Evolutionary conservation across 2,329 filamentous ascomycete species (phyloP).

Genomic region (Coniella vitis): DNA sequence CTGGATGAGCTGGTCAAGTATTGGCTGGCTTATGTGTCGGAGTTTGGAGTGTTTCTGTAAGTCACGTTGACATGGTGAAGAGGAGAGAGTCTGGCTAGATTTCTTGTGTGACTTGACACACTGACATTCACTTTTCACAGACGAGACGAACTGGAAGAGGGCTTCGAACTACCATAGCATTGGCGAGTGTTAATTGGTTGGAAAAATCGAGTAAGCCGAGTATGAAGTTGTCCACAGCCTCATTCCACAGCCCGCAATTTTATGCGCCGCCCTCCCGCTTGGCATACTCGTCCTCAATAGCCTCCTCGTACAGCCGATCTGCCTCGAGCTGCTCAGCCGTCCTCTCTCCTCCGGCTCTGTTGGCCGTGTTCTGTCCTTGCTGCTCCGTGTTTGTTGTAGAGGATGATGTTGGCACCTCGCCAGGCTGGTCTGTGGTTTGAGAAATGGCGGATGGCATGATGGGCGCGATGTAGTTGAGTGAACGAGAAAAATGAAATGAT

Average conservation of each 20-base stretch:
- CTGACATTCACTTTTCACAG: not conserved
- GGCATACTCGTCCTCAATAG: slow-evolving; percentile 49
- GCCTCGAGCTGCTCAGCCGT: slow-evolving; percentile 43
- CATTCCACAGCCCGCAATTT: too few species aligned
- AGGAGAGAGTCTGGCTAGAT: not conserved
- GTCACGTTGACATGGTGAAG: not conserved
- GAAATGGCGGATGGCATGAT: too few species aligned
- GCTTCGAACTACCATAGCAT: not conserved
- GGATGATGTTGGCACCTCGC: not conserved
- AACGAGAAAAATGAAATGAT: too few species aligned
- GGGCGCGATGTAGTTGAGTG: too few species aligned
- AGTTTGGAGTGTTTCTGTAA: slow-evolving; percentile 45
- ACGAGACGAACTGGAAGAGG: slow-evolving; percentile 1
- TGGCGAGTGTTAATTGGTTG: not conserved
- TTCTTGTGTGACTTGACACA: not conserved
- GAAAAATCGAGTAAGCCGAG: too few species aligned
- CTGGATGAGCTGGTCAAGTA: slow-evolving; percentile 27
- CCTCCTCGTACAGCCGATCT: slow-evolving; percentile 43
- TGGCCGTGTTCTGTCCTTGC: too few species aligned
- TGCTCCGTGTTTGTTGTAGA: too few species aligned
- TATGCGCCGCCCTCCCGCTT: slow-evolving; percentile 46
- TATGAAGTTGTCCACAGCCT: too few species aligned
- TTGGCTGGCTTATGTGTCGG: slow-evolving; percentile 35
- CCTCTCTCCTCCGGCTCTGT: slow-evolving; percentile 39
- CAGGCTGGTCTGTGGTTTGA: too few species aligned